phyloP scores from a whole-genome alignment of 495 filamentous ascomycete species.

The Daldinia loculata region DNA sequence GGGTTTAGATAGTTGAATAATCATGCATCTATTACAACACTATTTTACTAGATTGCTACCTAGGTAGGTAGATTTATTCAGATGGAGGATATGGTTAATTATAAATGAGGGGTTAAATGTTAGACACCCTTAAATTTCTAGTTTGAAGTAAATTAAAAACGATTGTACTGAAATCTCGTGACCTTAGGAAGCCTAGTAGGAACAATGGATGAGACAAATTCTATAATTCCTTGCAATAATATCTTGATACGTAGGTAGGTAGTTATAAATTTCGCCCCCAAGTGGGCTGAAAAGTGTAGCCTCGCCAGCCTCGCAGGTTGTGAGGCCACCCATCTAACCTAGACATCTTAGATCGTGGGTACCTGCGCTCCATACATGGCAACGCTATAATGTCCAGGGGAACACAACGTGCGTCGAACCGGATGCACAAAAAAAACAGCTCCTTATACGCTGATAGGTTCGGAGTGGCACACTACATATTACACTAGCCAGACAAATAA shows the following conservation, averaged over 20 bases:
- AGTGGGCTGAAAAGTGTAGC: constrained; percentile 16
- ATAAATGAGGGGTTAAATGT: not conserved
- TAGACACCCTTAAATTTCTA: not conserved
- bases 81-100: not conserved
- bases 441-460: constrained; percentile 22
- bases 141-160: not conserved
- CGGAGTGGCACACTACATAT: constrained; percentile 13
- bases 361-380: constrained; percentile 23
- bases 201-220: constrained; percentile 2
- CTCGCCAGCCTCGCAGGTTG: constrained; percentile 38
- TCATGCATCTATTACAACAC: not conserved
- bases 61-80: not conserved
- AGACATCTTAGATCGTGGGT: constrained; percentile 35
- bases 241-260: constrained; percentile 22
- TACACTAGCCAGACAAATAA: constrained; percentile 21
- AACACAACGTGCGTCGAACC: constrained; percentile 27
- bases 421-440: constrained; percentile 11
- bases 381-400: constrained; percentile 20
- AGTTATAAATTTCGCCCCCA: constrained; percentile 27
- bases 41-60: not conserved
- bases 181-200: not conserved
- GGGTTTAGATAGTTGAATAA: not conserved
- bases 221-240: not conserved
- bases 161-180: not conserved
- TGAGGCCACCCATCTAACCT: constrained; percentile 42